Conservation (phyloP, 305 asterid species). For the Solanum hybrid region DNA sequence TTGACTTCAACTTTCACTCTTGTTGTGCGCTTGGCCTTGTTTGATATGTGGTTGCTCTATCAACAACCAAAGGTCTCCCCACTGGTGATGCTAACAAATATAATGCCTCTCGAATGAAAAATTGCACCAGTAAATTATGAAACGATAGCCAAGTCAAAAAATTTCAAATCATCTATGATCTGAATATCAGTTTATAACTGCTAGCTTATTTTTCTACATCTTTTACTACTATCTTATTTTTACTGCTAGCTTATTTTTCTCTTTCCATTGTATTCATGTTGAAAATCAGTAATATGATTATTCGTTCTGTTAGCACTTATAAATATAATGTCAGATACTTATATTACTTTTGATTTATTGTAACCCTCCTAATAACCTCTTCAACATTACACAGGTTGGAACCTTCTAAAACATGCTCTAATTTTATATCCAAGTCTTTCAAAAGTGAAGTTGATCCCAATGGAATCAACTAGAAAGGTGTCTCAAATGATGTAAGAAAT, state of each 20-base stretch:
- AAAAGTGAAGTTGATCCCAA: background rate
- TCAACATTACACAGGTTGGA: background rate
- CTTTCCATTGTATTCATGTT: no score
- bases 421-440: background rate
- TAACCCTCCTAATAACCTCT: background rate
- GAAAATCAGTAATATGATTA: no score
- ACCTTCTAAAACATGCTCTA: no score
- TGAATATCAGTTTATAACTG: no score
- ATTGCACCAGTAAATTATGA: background rate
- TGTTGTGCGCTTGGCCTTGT: background rate
- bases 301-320: no score
- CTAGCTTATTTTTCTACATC: no score
- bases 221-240: no score
- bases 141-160: background rate
- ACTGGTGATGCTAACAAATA: background rate
- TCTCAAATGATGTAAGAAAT: background rate
- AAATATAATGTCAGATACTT: no score
- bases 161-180: no score
- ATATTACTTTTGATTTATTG: background rate
- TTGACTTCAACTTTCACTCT: background rate
- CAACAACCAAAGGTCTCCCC: background rate
- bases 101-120: background rate
- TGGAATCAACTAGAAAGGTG: background rate
- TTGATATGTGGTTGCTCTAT: background rate
- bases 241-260: no score